Conservation (phyloP, 306 rosid species). For the Rubus idaeus region DNA sequence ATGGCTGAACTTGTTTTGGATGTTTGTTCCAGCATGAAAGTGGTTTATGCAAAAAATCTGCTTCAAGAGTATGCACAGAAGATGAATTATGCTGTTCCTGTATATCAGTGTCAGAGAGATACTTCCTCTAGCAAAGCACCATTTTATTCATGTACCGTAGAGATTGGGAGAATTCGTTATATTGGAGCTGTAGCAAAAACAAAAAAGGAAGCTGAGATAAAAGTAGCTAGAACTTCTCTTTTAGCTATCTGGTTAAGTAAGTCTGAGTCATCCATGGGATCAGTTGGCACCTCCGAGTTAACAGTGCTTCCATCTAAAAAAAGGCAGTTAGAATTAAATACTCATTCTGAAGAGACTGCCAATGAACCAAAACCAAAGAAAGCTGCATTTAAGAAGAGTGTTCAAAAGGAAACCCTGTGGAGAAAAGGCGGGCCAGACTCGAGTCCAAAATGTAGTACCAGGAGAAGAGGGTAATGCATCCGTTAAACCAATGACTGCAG, state of each 20-base stretch:
- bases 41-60: conserved; percentile 94
- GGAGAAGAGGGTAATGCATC: conserved; percentile 19
- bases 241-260: conserved; percentile 69
- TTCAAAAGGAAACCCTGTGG: conserved; percentile 39
- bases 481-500: conserved; percentile 17
- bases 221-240: conserved; percentile 96
- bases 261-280: conserved; percentile 42
- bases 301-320: conserved; percentile 76
- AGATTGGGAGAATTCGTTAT: conserved; percentile 82
- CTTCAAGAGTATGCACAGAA: conserved; percentile 99
- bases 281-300: conserved; percentile 42
- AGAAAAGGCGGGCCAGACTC: conserved; percentile 26
- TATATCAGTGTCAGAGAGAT: conserved; percentile 65
- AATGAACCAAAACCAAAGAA: conserved; percentile 50
- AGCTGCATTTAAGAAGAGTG: conserved; percentile 45
- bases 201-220: conserved; percentile 94
- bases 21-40: conserved; percentile 74
- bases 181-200: conserved; percentile 82
- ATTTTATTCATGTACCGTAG: conserved; percentile 67
- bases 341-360: conserved; percentile 33
- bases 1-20: conserved; percentile 24
- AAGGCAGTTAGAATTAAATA: conserved; percentile 38
- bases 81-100: conserved; percentile 91
- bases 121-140: conserved; percentile 49
- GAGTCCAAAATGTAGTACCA: conserved; percentile 17